These are phyloP conservation scores for Syzygium aqueum DNA, from an alignment of 345 rosid genomes.

Conservation along the genomic window DNA sequence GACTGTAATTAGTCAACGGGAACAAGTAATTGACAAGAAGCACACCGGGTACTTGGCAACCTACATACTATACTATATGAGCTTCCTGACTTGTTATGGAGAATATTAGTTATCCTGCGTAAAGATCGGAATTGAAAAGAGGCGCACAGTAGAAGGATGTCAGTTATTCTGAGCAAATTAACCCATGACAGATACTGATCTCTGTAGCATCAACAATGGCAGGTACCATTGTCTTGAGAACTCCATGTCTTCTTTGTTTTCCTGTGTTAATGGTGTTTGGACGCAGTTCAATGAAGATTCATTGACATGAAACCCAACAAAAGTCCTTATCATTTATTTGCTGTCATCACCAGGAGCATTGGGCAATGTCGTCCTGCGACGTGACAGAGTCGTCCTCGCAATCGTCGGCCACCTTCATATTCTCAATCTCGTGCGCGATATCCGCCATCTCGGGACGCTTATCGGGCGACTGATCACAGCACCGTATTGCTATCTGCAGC, in stretches of 20 bases:
- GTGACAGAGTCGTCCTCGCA: neutral
- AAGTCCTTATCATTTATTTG: neutral
- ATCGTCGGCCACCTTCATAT: neutral
- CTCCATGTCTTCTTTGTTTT: neutral
- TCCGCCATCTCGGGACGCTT: neutral
- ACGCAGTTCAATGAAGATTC: neutral
- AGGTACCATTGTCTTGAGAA: neutral
- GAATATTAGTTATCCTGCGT: neutral
- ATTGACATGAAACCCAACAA: neutral
- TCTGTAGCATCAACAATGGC: too few relatives aligned
- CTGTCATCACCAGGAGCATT: neutral
- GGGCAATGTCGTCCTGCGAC: neutral
- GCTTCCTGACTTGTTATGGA: neutral
- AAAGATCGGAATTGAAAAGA: neutral
- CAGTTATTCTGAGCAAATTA: neutral
- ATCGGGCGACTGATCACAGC: neutral
- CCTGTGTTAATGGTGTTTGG: neutral
- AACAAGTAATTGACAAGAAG: neutral
- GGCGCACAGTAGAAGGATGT: neutral
- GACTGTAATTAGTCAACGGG: neutral
- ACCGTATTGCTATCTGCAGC: neutral
- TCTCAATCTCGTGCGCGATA: neutral
- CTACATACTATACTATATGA: fast-evolving
- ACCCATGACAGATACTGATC: neutral
- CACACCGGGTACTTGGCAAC: neutral